Base-by-base conservation (phyloP, 371 early-diverging fungal genomes). In the Mortierella polycephala region DNA sequence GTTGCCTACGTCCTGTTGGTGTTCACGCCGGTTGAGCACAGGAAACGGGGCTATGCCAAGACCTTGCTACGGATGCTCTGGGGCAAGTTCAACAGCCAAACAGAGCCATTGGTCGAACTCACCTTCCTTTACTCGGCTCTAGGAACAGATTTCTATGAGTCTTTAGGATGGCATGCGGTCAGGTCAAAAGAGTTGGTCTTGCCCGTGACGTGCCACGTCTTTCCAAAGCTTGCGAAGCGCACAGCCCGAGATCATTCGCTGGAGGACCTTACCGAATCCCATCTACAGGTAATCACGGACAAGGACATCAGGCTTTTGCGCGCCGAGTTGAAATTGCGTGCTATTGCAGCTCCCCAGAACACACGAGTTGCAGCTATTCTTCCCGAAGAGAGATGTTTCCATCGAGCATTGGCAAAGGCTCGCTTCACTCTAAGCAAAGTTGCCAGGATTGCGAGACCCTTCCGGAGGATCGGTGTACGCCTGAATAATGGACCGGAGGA, bases 111-210 rank as follows among this genome's bases (percentile, higher is more conserved):
- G 5, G 37, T 57, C 5, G 57, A 62, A 2, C 53, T 57, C 12
- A 61, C 62, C 7, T 69, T 53, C 46, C 58, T 69, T n/a, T 69
- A 55, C 37, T 69, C 69, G 7, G 53, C 49, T 13, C 39, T 69
- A 30, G 69, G 62, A 30, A 52, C 50, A 2, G 51, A n/a, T 13
- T 69, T 69, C 50, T 69, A 62, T 20, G 62, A 44, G n/a, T 5
- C 47, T 1, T 12, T 42, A 7, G 69, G 69, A 13, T 69, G 69
- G 62, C 51, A 12, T 13, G 13, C 52, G 12, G 30, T 62, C 14
- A 47, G 58, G 16, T 69, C 69, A 40, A 50, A 42, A 4, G 62
- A 62, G 39, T 45, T 69, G 10, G 57, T 56, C 9, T 30, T 69
- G 37, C 23, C 55, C 3, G 49, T 51, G 8, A 18, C 45, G 8